Conservation (phyloP, 805 yeast species). For the Hanseniaspora clermontiae region DNA sequence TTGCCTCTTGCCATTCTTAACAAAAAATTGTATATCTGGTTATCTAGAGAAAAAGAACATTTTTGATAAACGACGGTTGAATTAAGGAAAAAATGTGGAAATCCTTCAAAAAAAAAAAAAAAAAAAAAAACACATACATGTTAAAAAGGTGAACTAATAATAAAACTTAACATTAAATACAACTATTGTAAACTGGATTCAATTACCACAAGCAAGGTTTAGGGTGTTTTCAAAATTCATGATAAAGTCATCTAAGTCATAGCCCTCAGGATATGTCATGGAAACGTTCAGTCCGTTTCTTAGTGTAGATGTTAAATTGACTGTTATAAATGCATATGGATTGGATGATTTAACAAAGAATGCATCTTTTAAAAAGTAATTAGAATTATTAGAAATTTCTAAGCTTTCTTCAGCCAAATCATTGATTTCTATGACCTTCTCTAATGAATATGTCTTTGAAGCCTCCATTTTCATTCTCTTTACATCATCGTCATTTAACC, state of each 20-base stretch:
- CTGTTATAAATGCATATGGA: constrained; percentile 21
- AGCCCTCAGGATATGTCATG: constrained; percentile 23
- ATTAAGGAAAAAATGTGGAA: not conserved
- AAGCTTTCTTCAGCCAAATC: constrained; percentile 20
- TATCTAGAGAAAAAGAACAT: not conserved
- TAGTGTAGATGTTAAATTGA: constrained; percentile 20
- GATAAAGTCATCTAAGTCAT: constrained; percentile 22
- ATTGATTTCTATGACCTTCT: constrained; percentile 21
- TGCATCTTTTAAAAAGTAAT: constrained; percentile 17
- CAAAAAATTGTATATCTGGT: not conserved
- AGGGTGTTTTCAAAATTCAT: constrained; percentile 24
- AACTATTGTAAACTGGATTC: not conserved
- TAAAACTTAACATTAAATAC: not conserved
- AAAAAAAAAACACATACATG: not conserved
- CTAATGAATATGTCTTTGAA: constrained; percentile 13
- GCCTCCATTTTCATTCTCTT: constrained; percentile 21
- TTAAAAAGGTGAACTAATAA: not conserved
- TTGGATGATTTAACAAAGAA: constrained; percentile 21
- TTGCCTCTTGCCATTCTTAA: constrained; percentile 80
- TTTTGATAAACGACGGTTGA: not conserved
- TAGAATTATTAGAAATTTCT: not conserved
- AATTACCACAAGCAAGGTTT: constrained; percentile 14
- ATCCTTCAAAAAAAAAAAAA: not conserved
- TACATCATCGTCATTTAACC: constrained; percentile 24
- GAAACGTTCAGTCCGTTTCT: constrained; percentile 21